These are phyloP conservation scores for Urochloa ruziziensis DNA, from an alignment of 176 grass and related monocot species.

Conservation along the genomic window DNA sequence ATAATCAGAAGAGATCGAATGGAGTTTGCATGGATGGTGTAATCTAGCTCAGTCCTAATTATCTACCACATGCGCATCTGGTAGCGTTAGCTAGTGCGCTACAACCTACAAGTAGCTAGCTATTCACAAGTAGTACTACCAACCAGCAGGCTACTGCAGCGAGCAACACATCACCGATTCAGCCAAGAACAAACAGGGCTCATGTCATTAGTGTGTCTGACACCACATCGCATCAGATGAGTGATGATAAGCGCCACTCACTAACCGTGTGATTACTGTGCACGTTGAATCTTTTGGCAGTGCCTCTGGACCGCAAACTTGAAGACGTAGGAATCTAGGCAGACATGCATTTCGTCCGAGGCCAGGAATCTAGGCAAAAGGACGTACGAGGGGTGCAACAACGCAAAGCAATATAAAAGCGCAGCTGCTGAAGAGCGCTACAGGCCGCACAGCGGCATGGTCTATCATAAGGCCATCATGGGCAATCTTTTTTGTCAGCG, in stretches of 20 bases:
- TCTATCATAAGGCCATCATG: slow-evolving; percentile 53
- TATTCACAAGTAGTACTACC: not conserved
- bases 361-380: not conserved
- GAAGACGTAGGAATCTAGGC: not conserved
- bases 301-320: not conserved
- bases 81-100: no score
- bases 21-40: not conserved
- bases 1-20: no score
- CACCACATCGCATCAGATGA: not conserved
- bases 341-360: not conserved
- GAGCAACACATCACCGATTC: not conserved
- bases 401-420: not conserved
- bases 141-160: not conserved
- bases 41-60: not conserved
- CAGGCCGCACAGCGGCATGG: not conserved
- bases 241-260: not conserved
- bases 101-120: not conserved
- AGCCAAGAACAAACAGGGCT: not conserved
- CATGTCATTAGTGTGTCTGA: not conserved
- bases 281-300: not conserved
- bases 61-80: not conserved
- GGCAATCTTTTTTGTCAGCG: not conserved
- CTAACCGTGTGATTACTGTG: not conserved
- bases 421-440: not conserved
- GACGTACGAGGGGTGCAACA: not conserved